Percentiles rank a stretch among this genome's conserved stretches.
These are phyloP conservation scores for Closterium sp. DNA, from an alignment of 139 green algal genomes.

Conservation along the genomic window DNA sequence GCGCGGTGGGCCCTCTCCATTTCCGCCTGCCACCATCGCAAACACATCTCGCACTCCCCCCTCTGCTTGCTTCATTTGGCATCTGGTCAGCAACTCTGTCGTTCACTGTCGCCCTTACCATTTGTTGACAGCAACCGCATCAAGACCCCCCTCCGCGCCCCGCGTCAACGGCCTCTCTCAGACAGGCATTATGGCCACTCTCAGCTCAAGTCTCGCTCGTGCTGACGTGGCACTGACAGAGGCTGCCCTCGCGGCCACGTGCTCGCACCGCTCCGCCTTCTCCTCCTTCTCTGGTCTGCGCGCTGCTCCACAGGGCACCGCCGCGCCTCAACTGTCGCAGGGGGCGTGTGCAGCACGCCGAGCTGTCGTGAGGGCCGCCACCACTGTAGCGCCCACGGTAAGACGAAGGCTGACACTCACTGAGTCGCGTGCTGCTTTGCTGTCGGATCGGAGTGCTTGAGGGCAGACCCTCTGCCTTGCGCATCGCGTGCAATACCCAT, in stretches of 20 bases:
- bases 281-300: slow-evolving; percentile 1
- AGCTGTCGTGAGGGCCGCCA: slow-evolving; percentile 3
- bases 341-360: background rate
- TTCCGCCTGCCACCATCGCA: background rate
- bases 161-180: background rate
- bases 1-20: too few relatives aligned
- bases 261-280: background rate
- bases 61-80: too few relatives aligned
- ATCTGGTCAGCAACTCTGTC: too few relatives aligned
- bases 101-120: background rate
- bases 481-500: background rate
- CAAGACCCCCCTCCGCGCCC: background rate
- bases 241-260: background rate
- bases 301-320: background rate
- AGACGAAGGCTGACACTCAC: background rate
- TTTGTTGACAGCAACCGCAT: background rate
- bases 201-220: background rate
- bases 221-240: background rate
- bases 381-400: background rate
- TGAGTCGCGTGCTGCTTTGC: background rate
- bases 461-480: too few relatives aligned
- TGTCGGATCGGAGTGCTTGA: too few relatives aligned
- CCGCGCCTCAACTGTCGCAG: background rate
- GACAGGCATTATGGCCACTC: background rate
- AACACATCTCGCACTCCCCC: background rate